Percentiles rank a stretch among this genome's conserved stretches.
Evolutionary conservation across 306 rosid species (phyloP).

Genomic region (Crataegus laevigata): DNA sequence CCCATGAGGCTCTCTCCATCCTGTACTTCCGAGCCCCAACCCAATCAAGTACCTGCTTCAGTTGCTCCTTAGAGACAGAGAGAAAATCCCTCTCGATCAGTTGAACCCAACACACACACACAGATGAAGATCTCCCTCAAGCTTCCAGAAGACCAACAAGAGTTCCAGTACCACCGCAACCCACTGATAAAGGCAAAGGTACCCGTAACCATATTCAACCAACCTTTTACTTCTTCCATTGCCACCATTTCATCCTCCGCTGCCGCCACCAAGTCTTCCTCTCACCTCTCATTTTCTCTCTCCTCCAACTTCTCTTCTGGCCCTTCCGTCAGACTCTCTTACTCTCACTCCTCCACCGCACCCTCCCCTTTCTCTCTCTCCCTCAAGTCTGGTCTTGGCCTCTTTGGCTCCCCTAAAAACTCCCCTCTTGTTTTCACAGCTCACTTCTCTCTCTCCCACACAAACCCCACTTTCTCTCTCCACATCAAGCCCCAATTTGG

Average conservation of each 20-base stretch:
- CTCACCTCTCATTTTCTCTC: conserved; percentile 64
- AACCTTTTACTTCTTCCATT: conserved; percentile 50
- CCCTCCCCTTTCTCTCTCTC: conserved; percentile 56
- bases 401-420: conserved; percentile 56
- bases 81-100: not conserved
- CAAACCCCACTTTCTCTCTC: conserved; percentile 60
- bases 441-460: conserved; percentile 42
- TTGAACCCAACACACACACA: not conserved
- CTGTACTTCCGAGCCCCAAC: not conserved
- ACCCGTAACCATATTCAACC: conserved; percentile 54
- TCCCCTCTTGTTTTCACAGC: conserved; percentile 82
- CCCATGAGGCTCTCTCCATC: not conserved
- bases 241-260: conserved; percentile 28
- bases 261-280: conserved; percentile 24
- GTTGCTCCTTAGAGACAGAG: not conserved
- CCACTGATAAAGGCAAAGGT: conserved; percentile 50
- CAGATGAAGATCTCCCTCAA: conserved; percentile 65
- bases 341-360: conserved; percentile 38
- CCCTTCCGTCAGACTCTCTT: conserved; percentile 47
- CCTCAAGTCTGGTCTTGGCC: conserved; percentile 78
- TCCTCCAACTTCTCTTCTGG: conserved; percentile 52
- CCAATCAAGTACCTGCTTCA: not conserved
- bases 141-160: conserved; percentile 35
- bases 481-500: conserved; percentile 75
- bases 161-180: conserved; percentile 9